These are phyloP conservation scores for Trypanosoma caninum DNA, from an alignment of 208 protist genomes.

Conservation along the genomic window DNA sequence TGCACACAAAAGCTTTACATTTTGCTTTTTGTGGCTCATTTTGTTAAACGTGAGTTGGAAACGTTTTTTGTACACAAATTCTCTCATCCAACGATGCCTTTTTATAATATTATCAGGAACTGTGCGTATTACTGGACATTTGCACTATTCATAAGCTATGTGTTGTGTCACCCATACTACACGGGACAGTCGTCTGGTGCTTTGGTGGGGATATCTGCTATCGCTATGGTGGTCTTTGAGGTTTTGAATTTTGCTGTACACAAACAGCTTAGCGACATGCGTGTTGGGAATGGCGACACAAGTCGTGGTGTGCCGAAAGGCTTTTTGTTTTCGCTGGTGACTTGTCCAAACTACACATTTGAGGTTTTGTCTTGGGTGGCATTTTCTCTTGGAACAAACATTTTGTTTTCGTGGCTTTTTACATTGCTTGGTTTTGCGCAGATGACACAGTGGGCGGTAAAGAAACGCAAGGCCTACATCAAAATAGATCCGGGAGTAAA, in stretches of 20 bases:
- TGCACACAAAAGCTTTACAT: constrained; percentile 81
- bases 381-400: constrained; percentile 89
- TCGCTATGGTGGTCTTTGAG: constrained; percentile 75
- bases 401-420: constrained; percentile 78
- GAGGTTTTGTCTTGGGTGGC: constrained; percentile 93
- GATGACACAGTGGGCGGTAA: constrained; percentile 86
- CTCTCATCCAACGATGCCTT: constrained; percentile 91
- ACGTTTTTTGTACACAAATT: constrained; percentile 96
- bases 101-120: constrained; percentile 95
- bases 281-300: constrained; percentile 58
- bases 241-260: constrained; percentile 90
- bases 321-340: constrained; percentile 86
- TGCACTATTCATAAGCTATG: constrained; percentile 88
- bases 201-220: constrained; percentile 47
- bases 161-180: constrained; percentile 85
- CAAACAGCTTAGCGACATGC: constrained; percentile 86
- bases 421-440: constrained; percentile 73
- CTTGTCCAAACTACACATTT: constrained; percentile 96
- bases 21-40: constrained; percentile 88
- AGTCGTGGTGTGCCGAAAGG: constrained; percentile 80
- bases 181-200: constrained; percentile 46
- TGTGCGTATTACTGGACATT: constrained; percentile 95
- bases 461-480: constrained; percentile 83
- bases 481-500: constrained; percentile 69
- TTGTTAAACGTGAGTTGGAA: constrained; percentile 93